These are phyloP conservation scores for Solanum pimpinellifolium DNA, from an alignment of 257 asterid species.

Conservation along the genomic window DNA sequence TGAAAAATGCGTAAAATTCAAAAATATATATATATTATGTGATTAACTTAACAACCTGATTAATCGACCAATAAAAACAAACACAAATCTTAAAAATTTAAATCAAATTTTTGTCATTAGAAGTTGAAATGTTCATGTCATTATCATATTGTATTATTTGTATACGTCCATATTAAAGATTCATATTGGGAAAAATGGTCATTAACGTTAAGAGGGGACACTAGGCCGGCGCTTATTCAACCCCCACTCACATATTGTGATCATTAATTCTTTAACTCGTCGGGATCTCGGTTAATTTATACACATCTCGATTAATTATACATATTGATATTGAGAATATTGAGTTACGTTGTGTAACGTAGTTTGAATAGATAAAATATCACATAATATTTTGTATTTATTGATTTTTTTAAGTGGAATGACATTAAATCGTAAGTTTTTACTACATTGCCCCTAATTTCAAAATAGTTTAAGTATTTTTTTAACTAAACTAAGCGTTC, in stretches of 20 bases:
- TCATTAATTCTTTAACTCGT: not conserved
- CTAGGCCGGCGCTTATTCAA: not conserved
- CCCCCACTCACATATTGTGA: not conserved
- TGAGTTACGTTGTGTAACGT: not conserved
- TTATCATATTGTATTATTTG: not conserved
- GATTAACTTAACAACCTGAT: not conserved
- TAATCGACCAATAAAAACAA: too few relatives aligned
- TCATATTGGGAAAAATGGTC: not conserved
- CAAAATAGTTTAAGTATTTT: too few relatives aligned
- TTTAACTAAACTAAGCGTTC: not conserved
- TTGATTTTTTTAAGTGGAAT: not conserved
- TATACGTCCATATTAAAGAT: not conserved
- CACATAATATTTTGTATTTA: not conserved
- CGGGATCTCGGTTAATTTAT: not conserved
- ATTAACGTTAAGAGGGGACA: not conserved
- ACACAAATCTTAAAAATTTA: not conserved
- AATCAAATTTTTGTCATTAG: not conserved
- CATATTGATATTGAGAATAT: not conserved
- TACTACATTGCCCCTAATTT: not conserved
- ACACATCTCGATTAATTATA: not conserved
- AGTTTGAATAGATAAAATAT: too few relatives aligned
- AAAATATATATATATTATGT: not conserved
- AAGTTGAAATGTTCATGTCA: not conserved
- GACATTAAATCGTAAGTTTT: not conserved
- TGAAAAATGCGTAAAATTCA: not conserved